Percentiles rank a stretch among this genome's conserved stretches.
Conservation (phyloP, 805 yeast species). For the Nakazawaea sp. region DNA sequence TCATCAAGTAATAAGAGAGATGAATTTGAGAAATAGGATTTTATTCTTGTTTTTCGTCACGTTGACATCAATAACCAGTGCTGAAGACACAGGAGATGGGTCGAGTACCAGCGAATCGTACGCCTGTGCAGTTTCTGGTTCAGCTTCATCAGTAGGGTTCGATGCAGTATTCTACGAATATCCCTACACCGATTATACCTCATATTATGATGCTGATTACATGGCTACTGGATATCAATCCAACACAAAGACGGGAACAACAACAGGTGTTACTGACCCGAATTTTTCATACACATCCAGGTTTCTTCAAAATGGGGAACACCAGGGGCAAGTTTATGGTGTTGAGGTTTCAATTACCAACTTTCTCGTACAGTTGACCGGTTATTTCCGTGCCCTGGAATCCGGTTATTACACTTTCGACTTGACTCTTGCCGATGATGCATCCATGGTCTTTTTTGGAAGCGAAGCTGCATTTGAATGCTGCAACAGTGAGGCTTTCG, state of each 20-base stretch:
- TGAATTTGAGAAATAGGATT: too few relatives aligned
- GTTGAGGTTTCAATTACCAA: neutral
- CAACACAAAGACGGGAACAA: neutral
- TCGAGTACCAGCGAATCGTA: neutral
- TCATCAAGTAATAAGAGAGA: too few relatives aligned
- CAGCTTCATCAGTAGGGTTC: slow-evolving; percentile 1
- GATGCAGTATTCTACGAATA: neutral
- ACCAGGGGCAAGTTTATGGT: neutral
- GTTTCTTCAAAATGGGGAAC: neutral
- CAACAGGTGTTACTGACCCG: slow-evolving; percentile 6
- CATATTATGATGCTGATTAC: neutral
- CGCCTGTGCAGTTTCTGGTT: neutral
- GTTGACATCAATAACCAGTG: too few relatives aligned
- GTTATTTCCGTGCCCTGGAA: slow-evolving; percentile 19
- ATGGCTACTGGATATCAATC: slow-evolving; percentile 1
- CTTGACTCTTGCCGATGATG: slow-evolving; percentile 23
- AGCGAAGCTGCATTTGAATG: slow-evolving; percentile 26
- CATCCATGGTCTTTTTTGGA: slow-evolving; percentile 24
- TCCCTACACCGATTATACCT: neutral
- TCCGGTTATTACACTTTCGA: slow-evolving; percentile 22
- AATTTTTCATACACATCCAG: neutral
- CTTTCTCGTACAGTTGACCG: slow-evolving; percentile 15
- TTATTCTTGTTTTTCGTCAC: too few relatives aligned
- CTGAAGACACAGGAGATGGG: slow-evolving; percentile 1
- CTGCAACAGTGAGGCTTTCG: slow-evolving; percentile 16